phyloP scores from a whole-genome alignment of 1,284 basidiomycete genomes.

The Ganoderma leucocontextum region DNA sequence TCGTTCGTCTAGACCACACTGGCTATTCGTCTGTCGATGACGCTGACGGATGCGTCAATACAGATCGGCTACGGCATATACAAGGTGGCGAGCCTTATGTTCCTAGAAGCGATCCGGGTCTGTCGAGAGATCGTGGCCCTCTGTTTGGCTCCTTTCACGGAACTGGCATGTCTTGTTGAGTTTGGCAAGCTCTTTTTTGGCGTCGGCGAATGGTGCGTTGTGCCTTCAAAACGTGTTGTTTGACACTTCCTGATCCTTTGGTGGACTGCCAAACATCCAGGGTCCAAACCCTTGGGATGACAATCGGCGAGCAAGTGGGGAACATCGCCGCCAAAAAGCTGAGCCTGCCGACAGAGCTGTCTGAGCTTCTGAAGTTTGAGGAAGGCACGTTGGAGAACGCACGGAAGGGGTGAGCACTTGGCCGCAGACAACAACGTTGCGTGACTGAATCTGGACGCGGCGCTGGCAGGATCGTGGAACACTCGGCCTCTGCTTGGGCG shows the following conservation, averaged over 20 bases:
- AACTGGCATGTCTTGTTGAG: not conserved
- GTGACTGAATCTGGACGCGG: not conserved
- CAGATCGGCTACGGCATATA: not conserved
- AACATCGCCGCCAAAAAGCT: not conserved
- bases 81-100: not conserved
- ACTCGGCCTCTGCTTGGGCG: not conserved
- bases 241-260: not conserved
- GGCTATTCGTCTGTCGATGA: not conserved
- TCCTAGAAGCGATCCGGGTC: not conserved
- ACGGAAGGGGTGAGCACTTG: not conserved
- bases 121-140: not conserved
- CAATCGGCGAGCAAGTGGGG: not conserved
- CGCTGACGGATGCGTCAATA: not conserved
- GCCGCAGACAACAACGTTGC: not conserved
- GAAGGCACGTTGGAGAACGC: not conserved
- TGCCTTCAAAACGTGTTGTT: not conserved
- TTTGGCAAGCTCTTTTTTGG: not conserved
- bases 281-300: not conserved
- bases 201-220: not conserved
- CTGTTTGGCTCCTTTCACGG: not conserved
- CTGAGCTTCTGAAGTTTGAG: not conserved
- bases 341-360: not conserved
- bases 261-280: not conserved
- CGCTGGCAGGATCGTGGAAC: not conserved
- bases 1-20: not conserved